Conservation (phyloP, 208 protist genomes). For the Tritrichomonas musculus region DNA sequence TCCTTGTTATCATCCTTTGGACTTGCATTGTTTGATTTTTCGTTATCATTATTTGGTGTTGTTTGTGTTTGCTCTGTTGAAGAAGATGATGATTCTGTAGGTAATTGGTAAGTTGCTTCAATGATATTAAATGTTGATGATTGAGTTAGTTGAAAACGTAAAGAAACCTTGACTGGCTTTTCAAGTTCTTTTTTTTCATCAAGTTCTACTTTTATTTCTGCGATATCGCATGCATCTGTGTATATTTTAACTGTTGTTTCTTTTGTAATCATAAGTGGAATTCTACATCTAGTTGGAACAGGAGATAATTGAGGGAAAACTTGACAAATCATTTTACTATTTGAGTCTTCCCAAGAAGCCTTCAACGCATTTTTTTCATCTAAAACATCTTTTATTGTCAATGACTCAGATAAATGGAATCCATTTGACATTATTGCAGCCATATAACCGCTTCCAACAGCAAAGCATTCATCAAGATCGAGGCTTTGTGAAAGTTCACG, state of each 20-base stretch:
- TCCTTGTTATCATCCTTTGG: not conserved
- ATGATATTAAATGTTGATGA: too few relatives aligned
- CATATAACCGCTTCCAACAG: not conserved
- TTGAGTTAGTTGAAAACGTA: too few relatives aligned
- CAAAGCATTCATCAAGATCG: slow-evolving; percentile 13
- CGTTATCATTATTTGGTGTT: too few relatives aligned
- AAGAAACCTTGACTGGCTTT: too few relatives aligned
- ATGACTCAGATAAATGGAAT: too few relatives aligned
- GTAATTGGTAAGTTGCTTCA: too few relatives aligned
- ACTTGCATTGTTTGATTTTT: not conserved
- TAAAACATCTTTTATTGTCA: not conserved
- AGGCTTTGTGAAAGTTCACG: not conserved
- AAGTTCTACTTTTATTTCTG: not conserved
- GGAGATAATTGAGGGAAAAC: not conserved
- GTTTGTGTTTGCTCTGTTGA: too few relatives aligned
- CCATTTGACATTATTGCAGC: too few relatives aligned
- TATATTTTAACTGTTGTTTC: not conserved
- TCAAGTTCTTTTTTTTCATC: not conserved
- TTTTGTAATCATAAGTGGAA: not conserved
- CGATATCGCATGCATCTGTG: not conserved
- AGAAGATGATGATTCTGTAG: too few relatives aligned
- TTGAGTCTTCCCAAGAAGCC: not conserved
- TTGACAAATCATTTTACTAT: not conserved
- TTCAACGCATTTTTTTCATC: not conserved
- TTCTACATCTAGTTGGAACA: not conserved